Evolutionary conservation across 148 eudicot genomes (phyloP).

Genomic region (Camellia sinensis): DNA sequence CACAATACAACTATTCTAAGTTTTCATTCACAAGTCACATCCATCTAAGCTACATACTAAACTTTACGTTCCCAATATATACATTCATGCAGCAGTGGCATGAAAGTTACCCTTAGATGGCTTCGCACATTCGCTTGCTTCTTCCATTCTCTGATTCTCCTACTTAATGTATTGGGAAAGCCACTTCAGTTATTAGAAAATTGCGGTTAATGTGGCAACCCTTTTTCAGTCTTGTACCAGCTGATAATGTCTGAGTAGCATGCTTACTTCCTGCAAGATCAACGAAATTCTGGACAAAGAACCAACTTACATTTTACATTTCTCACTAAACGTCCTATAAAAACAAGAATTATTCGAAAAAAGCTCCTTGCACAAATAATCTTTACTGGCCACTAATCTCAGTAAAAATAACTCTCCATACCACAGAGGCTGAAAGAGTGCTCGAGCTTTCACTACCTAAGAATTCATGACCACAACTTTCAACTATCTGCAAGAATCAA

Average conservation of each 20-base stretch:
- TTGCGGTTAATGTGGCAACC: conserved; percentile 89
- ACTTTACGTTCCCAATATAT: too few species aligned
- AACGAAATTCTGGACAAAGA: conserved; percentile 65
- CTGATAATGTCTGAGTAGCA: conserved; percentile 75
- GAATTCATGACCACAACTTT: conserved; percentile 61
- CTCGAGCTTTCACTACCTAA: conserved; percentile 53
- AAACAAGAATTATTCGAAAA: not conserved
- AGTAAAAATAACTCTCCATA: conserved; percentile 25
- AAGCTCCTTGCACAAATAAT: not conserved
- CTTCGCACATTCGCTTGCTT: too few species aligned
- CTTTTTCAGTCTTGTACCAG: conserved; percentile 76
- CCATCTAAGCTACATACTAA: too few species aligned
- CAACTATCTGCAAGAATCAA: conserved; percentile 49
- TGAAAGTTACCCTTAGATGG: too few species aligned
- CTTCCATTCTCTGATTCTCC: too few species aligned
- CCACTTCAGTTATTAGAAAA: too few species aligned
- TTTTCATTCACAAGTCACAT: too few species aligned
- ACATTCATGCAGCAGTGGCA: too few species aligned
- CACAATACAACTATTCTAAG: too few species aligned
- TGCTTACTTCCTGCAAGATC: conserved; percentile 99
- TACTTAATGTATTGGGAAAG: too few species aligned
- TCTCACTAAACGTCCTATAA: not conserved
- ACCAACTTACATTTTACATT: not conserved
- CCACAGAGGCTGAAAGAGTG: conserved; percentile 78
- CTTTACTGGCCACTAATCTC: not conserved